Base-by-base conservation (phyloP, 805 yeast species). In the Ogataea ramenticola region DNA sequence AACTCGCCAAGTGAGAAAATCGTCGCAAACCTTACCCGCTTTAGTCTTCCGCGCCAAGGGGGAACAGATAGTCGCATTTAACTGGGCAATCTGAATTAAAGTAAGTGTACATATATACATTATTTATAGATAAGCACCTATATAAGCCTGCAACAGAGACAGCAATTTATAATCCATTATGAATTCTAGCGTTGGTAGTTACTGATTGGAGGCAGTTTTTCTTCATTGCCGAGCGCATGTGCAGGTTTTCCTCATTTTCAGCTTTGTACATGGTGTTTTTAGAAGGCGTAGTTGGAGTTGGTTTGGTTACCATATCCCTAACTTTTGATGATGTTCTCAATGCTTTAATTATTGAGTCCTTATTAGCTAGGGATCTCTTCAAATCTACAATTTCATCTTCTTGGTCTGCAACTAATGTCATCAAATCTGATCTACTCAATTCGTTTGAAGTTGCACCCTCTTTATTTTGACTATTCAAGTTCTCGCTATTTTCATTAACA, bases 301-400 rank as follows among this genome's bases (percentile, higher is more conserved):
- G 30, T 3, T 20, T 19, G n/a, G 38, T 43, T 19, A 56, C 51
- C 45, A 51, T 48, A 26, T 67, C 77, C 30, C 90, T 71, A 30
- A 83, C 71, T 53, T 80, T 72, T 31, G 78, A 72, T 2, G 86
- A 77, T 39, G 83, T 77, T 31, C 82, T 77, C 44, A 88, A 65
- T 1, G 91, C 88, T 47, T 75, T 77, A 46, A 89, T 85, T 49
- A 89, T 81, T 39, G 80, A 79, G 52, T 88, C 95, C 60, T 88
- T 89, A 49, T 84, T 86, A 39, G 74, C 72, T 33, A 86, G 55
- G 37, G 75, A 70, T 41, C 77, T 82, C 52, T 74, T 73, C 50
- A 90, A 66, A 41, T 80, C 87, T 39, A 64, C 53, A 14, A 89
- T 76, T 54, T 85, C 91, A 40, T 80, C 86, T 45, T 76, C 81